These are phyloP conservation scores for Jimgerdemannia lactiflua DNA, from an alignment of 192 early-diverging fungal species.

Conservation along the genomic window DNA sequence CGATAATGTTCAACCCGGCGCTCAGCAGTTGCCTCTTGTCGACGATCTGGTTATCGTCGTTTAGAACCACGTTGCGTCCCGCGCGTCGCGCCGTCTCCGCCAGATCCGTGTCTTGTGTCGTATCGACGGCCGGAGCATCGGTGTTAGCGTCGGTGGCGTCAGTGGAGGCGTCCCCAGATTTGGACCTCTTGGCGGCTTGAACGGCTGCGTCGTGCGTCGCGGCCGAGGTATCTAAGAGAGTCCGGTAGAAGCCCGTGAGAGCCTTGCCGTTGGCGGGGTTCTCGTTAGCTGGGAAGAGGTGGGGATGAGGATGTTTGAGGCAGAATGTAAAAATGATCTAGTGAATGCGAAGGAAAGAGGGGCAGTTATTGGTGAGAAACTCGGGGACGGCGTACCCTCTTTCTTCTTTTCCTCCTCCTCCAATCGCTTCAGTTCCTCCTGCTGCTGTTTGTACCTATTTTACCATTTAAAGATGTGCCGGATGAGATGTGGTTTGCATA, in stretches of 20 bases:
- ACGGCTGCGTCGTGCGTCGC: constrained; percentile 26
- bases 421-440: constrained; percentile 58
- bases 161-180: constrained; percentile 13
- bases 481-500: constrained; percentile 1
- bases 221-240: constrained; percentile 52
- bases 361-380: too few species aligned
- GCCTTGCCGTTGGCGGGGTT: too few species aligned
- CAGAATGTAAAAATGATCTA: too few species aligned
- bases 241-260: constrained; percentile 50
- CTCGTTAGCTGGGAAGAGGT: too few species aligned
- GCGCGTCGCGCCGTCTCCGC: constrained; percentile 37
- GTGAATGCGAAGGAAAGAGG: too few species aligned
- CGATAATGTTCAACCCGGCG: constrained; percentile 68
- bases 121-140: too few species aligned
- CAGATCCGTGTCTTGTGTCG: constrained; percentile 21
- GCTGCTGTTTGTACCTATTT: constrained; percentile 33
- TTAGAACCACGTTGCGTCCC: constrained; percentile 49
- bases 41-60: constrained; percentile 71
- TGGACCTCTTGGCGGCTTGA: constrained; percentile 10
- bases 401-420: constrained; percentile 59
- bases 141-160: constrained; percentile 4
- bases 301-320: too few species aligned
- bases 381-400: constrained; percentile 31
- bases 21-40: constrained; percentile 71
- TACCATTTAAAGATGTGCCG: too few species aligned